Conservation (phyloP, 1,139 yeast species). For the Blastobotrys persicus region DNA sequence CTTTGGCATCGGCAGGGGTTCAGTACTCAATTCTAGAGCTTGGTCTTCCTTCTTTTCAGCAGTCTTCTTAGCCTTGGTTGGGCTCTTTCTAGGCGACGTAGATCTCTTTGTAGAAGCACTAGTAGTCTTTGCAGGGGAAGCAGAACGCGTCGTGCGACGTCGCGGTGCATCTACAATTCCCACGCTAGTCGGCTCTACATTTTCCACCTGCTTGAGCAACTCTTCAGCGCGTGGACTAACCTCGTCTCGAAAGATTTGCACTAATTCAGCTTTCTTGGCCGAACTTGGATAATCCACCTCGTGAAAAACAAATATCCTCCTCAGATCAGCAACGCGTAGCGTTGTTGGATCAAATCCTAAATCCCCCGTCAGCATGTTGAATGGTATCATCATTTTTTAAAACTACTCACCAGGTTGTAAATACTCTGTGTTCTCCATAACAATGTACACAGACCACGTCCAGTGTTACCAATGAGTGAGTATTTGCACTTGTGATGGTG, state of each 20-base stretch:
- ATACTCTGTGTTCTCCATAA: slow-evolving; percentile 23
- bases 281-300: slow-evolving; percentile 55
- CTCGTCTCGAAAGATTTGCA: slow-evolving; percentile 51
- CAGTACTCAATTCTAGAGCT: slow-evolving; percentile 6
- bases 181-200: slow-evolving; percentile 30
- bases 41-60: slow-evolving; percentile 11
- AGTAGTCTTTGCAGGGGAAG: slow-evolving; percentile 3
- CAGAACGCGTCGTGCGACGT: slow-evolving; percentile 15
- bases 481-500: not conserved
- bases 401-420: slow-evolving; percentile 21
- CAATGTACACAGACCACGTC: not conserved
- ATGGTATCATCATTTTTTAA: not conserved
- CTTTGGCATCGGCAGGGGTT: slow-evolving; percentile 1
- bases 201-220: slow-evolving; percentile 35
- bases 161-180: slow-evolving; percentile 37
- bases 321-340: slow-evolving; percentile 61
- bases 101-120: not conserved
- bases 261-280: slow-evolving; percentile 61
- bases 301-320: slow-evolving; percentile 58
- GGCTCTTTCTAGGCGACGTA: slow-evolving; percentile 1
- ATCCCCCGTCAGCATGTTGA: not conserved
- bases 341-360: slow-evolving; percentile 61
- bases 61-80: not conserved
- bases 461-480: too few relatives aligned
- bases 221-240: slow-evolving; percentile 44